Evolutionary conservation across 345 rosid species (phyloP), one percentile per base, ranked within the genome.

Genomic region (Citrus inodora): DNA sequence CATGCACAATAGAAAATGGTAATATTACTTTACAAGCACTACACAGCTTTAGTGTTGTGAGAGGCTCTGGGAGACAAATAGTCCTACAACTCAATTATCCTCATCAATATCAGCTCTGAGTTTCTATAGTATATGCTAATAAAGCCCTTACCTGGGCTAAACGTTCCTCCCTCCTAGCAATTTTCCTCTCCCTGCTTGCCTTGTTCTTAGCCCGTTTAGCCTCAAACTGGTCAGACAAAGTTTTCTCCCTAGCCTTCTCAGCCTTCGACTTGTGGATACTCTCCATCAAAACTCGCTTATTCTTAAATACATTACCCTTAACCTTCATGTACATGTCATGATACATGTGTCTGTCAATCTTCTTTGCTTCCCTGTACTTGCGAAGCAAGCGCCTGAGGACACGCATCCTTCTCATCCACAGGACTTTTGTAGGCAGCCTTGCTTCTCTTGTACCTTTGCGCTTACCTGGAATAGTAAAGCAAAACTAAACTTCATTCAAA

Each of bases 241-340:
- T 93, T 87, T 95, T 95, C 85, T 95, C 99, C 80, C 99, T 93
- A 37, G 94, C 93, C 74, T 95, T 95, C 95, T 95, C 99, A 38
- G 99, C 97, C 92, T 95, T 93, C 0, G 95, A 87, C 68, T 92
- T 93, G 94, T 95, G 98, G 67, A 95, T 95, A 70, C 96, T 92
- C 81, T 95, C 99, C 99, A 95, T 95, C 71, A 95, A 82, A 14
- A 95, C 99, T 70, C 98, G 86, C 88, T 95, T 95, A 89, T 95
- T 95, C 89, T 95, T 95, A 61, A 88, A 95, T 14, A 94, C 99
- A 65, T 95, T 95, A 81, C 99, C 99, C 87, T 95, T 95, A 56
- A 92, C 98, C 82, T 83, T 92, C 99, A 95, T 94, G 94, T 94
- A 95, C 99, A 95, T 95, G 83, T 94, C 98, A 27, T 95, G 99